Conservation (phyloP, 768 basidiomycete genomes). For the Agrocybe chaxingu region DNA sequence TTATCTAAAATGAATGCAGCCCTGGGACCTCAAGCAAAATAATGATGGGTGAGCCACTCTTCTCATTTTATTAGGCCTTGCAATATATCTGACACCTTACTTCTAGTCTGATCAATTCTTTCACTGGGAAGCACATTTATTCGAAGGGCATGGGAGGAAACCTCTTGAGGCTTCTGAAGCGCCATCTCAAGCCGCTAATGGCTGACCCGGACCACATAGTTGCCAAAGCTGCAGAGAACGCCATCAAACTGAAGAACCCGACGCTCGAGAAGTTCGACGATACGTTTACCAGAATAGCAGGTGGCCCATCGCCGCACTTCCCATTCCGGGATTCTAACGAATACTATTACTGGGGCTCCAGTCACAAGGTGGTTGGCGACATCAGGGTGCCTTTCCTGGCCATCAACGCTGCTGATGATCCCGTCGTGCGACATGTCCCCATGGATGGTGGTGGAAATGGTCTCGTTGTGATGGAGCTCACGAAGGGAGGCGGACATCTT, state of each 20-base stretch:
- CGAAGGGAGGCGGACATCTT: conserved; percentile 69
- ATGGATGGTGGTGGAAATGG: conserved; percentile 50
- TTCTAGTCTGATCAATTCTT: conserved; percentile 51
- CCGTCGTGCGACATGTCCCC: conserved; percentile 64
- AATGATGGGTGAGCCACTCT: conserved; percentile 37
- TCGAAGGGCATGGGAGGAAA: conserved; percentile 80
- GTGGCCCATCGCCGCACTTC: conserved; percentile 59
- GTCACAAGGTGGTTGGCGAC: conserved; percentile 53
- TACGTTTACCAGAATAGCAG: conserved; percentile 62
- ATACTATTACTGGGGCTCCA: conserved; percentile 54
- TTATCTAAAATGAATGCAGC: conserved; percentile 28
- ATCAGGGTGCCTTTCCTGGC: conserved; percentile 74
- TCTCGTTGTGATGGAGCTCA: conserved; percentile 58
- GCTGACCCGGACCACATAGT: conserved; percentile 49
- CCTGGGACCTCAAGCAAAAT: conserved; percentile 52
- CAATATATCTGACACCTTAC: conserved; percentile 1
- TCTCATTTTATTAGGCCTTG: background rate
- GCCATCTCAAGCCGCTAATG: conserved; percentile 45
- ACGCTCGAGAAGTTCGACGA: conserved; percentile 60
- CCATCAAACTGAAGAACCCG: conserved; percentile 47
- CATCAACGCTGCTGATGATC: conserved; percentile 76
- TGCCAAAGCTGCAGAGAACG: conserved; percentile 42
- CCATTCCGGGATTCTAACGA: conserved; percentile 44
- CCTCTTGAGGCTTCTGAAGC: conserved; percentile 53
- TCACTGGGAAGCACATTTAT: conserved; percentile 62